A percentile compares a stretch with the other conserved stretches of the same genome.
These are phyloP conservation scores for Halenospora varia DNA, from an alignment of 495 filamentous ascomycete species.

Conservation along the genomic window DNA sequence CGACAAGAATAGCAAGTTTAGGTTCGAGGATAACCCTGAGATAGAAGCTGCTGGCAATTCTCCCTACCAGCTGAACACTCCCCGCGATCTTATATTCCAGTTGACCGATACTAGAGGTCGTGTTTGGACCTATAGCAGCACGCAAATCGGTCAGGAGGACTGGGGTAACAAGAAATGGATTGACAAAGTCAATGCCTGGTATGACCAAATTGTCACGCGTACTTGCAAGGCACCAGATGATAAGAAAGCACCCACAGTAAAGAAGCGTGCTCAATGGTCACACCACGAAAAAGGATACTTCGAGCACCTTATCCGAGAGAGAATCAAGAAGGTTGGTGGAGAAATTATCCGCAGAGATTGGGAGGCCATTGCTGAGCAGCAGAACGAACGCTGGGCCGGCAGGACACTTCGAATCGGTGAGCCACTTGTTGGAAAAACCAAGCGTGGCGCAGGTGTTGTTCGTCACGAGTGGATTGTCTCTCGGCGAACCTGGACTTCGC, in stretches of 20 bases:
- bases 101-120: neutral
- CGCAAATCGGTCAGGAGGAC: neutral
- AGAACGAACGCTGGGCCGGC: neutral
- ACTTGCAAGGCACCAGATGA: neutral
- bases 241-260: neutral
- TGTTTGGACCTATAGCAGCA: neutral
- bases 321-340: neutral
- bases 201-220: neutral
- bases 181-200: neutral
- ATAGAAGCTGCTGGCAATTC: neutral
- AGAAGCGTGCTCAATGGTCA: neutral
- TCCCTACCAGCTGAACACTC: neutral
- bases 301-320: neutral
- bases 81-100: neutral
- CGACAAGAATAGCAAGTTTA: neutral
- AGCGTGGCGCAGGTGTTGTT: neutral
- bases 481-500: neutral
- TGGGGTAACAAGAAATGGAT: neutral
- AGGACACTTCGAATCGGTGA: neutral
- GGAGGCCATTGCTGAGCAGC: neutral
- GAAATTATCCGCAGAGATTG: neutral
- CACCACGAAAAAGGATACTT: neutral
- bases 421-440: neutral
- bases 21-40: neutral
- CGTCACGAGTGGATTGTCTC: neutral